Percentiles rank a stretch among this genome's conserved stretches.
phyloP scores from a whole-genome alignment of 2,329 filamentous ascomycete genomes.

The Aspergillus pseudonomiae region DNA sequence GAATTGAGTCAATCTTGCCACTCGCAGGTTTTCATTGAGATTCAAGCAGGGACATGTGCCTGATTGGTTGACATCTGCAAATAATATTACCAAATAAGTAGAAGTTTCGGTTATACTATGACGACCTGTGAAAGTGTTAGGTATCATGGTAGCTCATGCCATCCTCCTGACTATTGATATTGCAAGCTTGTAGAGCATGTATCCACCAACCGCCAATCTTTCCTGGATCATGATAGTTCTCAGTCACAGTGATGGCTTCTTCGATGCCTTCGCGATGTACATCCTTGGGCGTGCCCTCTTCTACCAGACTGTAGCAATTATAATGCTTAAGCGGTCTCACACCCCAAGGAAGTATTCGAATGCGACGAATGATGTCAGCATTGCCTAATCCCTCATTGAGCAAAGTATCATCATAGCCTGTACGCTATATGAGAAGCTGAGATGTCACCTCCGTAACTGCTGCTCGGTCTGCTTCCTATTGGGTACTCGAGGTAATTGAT shows the following conservation, averaged over 20 bases:
- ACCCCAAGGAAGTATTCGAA: not conserved
- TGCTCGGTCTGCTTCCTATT: not conserved
- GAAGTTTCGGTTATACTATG: not conserved
- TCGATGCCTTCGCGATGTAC: too few relatives aligned
- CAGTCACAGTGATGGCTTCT: not conserved
- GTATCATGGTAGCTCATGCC: not conserved
- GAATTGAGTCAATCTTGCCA: not conserved
- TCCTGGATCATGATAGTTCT: not conserved
- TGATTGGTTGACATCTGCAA: not conserved
- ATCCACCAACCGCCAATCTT: not conserved
- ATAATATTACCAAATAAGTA: not conserved
- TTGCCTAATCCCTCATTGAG: not conserved
- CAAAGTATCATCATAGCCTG: too few relatives aligned
- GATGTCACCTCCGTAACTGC: not conserved
- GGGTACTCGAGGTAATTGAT: not conserved
- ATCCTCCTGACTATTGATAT: too few relatives aligned
- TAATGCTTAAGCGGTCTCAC: not conserved
- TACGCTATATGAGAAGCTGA: not conserved
- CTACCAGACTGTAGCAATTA: not conserved
- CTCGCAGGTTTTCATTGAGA: too few relatives aligned
- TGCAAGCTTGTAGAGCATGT: too few relatives aligned
- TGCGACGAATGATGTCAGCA: not conserved
- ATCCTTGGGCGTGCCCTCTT: not conserved
- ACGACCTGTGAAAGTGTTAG: not conserved
- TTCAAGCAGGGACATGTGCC: not conserved